phyloP scores from a whole-genome alignment of 768 basidiomycete species.

The Tulasnella sp. region DNA sequence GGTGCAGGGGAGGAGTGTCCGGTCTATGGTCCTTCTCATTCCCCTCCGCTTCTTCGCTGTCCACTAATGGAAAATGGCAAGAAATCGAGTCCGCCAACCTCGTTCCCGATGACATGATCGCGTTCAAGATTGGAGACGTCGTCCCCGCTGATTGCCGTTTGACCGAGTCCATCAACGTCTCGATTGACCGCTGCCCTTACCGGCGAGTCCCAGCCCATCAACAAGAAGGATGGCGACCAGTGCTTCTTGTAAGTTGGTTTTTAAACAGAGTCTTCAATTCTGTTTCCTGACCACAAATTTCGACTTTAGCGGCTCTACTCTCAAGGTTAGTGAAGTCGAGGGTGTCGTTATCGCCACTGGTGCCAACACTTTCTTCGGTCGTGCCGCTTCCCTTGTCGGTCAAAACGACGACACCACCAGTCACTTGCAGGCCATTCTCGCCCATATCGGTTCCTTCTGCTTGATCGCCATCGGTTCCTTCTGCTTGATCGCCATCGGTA shows the following conservation, averaged over 20 bases:
- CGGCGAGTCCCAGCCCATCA: slow-evolving; percentile 88
- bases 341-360: slow-evolving; percentile 98
- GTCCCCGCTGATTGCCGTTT: slow-evolving; percentile 98
- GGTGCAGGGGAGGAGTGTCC: no score
- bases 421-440: slow-evolving; percentile 97
- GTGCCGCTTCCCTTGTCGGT: slow-evolving; percentile 93
- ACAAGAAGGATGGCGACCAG: slow-evolving; percentile 89
- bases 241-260: slow-evolving; percentile 98
- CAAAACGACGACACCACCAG: slow-evolving; percentile 96
- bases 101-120: slow-evolving; percentile 90
- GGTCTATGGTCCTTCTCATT: no score
- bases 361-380: slow-evolving; percentile 97
- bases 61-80: slow-evolving; percentile 69
- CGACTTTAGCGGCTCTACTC: slow-evolving; percentile 74
- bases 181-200: slow-evolving; percentile 97
- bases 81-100: slow-evolving; percentile 86
- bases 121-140: slow-evolving; percentile 99
- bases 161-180: slow-evolving; percentile 92
- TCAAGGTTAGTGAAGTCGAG: slow-evolving; percentile 98
- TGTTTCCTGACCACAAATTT: neutral
- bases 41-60: slow-evolving; percentile 95
- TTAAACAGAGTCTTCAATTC: no score
- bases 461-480: slow-evolving; percentile 93
- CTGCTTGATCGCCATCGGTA: slow-evolving; percentile 88
- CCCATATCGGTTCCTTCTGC: slow-evolving; percentile 97